Conservation (phyloP, 2,329 filamentous ascomycete species). For the Sporothrix brunneoviolacea region DNA sequence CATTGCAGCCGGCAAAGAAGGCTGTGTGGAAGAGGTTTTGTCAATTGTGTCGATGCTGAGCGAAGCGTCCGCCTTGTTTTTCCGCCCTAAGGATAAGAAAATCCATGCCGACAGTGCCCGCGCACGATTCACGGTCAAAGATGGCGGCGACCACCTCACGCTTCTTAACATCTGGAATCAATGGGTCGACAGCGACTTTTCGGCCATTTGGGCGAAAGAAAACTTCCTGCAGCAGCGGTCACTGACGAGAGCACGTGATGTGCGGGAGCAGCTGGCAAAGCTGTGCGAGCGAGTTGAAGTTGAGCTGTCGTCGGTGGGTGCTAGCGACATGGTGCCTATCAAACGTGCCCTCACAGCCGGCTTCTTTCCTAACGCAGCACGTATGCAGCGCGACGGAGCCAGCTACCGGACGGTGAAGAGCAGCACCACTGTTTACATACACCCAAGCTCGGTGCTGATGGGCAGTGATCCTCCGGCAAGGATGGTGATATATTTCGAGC, state of each 20-base stretch:
- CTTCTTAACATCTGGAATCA: slow-evolving; percentile 92
- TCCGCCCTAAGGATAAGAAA: slow-evolving; percentile 94
- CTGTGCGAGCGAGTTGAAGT: slow-evolving; percentile 93
- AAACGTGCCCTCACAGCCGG: slow-evolving; percentile 83
- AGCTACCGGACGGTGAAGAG: slow-evolving; percentile 90
- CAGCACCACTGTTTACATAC: slow-evolving; percentile 81
- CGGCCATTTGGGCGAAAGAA: slow-evolving; percentile 78
- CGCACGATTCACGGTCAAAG: slow-evolving; percentile 79
- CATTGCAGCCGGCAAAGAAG: slow-evolving; percentile 78
- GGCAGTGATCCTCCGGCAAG: slow-evolving; percentile 67
- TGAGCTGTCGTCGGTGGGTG: slow-evolving; percentile 59
- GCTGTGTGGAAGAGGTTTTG: slow-evolving; percentile 89
- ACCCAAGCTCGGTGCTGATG: slow-evolving; percentile 78
- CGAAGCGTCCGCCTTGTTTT: slow-evolving; percentile 84
- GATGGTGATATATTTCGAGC: slow-evolving; percentile 81
- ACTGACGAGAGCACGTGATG: slow-evolving; percentile 81
- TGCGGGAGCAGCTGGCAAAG: slow-evolving; percentile 85
- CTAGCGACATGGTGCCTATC: slow-evolving; percentile 68
- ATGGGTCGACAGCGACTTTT: slow-evolving; percentile 90
- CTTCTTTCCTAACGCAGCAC: slow-evolving; percentile 89
- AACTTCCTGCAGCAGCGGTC: slow-evolving; percentile 90
- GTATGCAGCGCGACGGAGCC: slow-evolving; percentile 75
- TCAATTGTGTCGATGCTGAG: slow-evolving; percentile 92
- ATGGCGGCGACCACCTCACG: slow-evolving; percentile 83
- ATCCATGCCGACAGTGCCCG: slow-evolving; percentile 89